These are phyloP conservation scores for Ophiostoma triangulosporum DNA, from an alignment of 2,329 filamentous ascomycete genomes.

Conservation along the genomic window DNA sequence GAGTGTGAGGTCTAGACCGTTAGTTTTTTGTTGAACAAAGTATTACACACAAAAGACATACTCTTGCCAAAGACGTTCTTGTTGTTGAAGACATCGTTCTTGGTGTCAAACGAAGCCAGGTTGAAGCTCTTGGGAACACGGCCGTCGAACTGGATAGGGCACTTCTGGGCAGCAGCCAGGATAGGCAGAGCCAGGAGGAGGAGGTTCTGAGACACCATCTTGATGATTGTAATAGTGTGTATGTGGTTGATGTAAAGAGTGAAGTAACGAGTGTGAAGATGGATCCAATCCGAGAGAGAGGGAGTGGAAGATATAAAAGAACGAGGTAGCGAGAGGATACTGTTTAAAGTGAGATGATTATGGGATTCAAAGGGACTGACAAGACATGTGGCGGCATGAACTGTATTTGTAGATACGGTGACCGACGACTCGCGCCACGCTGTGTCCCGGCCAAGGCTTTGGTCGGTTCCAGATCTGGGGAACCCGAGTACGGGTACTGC, in stretches of 20 bases:
- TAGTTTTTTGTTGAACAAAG: neutral
- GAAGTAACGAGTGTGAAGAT: neutral
- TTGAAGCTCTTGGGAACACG: constrained; percentile 27
- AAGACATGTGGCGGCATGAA: too few relatives aligned
- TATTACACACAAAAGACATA: constrained; percentile 9
- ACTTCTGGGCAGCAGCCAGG: constrained; percentile 19
- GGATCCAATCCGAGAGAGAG: constrained; percentile 7
- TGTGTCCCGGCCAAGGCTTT: neutral
- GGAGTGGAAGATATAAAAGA: too few relatives aligned
- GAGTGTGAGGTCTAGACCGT: constrained; percentile 30
- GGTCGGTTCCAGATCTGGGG: neutral
- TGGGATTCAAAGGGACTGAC: too few relatives aligned
- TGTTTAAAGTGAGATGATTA: too few relatives aligned
- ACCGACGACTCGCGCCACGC: neutral
- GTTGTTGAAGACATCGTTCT: constrained; percentile 33
- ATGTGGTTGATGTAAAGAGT: neutral
- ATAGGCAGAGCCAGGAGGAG: constrained; percentile 8
- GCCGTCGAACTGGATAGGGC: constrained; percentile 32
- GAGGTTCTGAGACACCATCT: neutral
- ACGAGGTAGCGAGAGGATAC: neutral
- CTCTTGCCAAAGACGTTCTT: constrained; percentile 37
- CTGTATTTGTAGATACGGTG: too few relatives aligned
- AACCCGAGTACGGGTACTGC: neutral
- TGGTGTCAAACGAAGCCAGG: constrained; percentile 27
- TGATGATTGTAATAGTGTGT: neutral